Evolutionary conservation across 352 stramenopile species (phyloP), one percentile per base, ranked within the genome.

Genomic region (Pythium angustatum): DNA sequence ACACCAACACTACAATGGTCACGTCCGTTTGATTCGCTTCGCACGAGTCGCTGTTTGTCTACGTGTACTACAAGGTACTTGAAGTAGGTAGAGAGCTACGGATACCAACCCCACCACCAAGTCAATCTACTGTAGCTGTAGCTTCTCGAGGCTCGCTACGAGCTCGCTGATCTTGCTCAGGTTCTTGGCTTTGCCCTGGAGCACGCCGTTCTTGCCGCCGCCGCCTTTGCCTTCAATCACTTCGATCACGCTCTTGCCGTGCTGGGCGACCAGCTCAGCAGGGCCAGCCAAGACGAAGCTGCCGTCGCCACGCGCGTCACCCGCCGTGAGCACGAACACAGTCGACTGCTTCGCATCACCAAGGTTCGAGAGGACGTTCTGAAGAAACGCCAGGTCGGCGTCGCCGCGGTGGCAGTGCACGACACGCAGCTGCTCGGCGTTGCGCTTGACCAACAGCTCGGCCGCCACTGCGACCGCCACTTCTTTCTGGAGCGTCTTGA

Each of bases 131-230:
- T 79, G 40, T 30, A 77, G n/a, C 1, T 73, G 71, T 2, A 88
- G 58, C 44, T 79, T 57, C 31, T 77, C 34, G 11, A 93, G 69
- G 58, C 85, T 77, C 9, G 62, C 73, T 5, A 77, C 59, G 7
- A 90, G 58, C n/a, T 61, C 55, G 30, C 74, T 59, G 5, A 90
- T 40, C n/a, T 88, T 85, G 24, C 60, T 51, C 34, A 93, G 53
- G 1, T 60, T 64, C 62, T 89, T 87, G 11, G 81, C 84, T 68
- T 94, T 94, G 30, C 87, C 87, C 64, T 96, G 87, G 38, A 94
- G 77, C 21, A 91, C 62, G 8, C 83, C 78, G 55, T 84, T 85
- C 64, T 90, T 92, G 47, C 83, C 83, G 33, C 83, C 81, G 8
- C 86, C 86, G 28, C 86, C 84, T 50, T 92, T 93, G 50, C 75